phyloP scores from a whole-genome alignment of 208 protist species.

The Leptomonas seymouri region DNA sequence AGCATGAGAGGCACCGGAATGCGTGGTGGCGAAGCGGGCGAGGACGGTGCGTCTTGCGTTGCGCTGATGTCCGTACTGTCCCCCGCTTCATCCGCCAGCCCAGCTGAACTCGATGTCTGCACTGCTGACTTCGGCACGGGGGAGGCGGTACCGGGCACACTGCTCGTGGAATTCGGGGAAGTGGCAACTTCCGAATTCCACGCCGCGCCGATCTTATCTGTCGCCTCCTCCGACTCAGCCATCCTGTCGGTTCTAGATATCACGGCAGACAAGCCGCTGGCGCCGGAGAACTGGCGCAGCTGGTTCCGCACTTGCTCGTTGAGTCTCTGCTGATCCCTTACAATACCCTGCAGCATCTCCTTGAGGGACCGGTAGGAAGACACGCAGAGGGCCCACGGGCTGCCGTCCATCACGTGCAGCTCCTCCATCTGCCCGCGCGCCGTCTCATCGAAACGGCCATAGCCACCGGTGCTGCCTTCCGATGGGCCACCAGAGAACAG shows the following conservation, averaged over 20 bases:
- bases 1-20: conserved; percentile 48
- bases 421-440: conserved; percentile 80
- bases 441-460: conserved; percentile 47
- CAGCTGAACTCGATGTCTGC: not conserved
- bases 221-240: not conserved
- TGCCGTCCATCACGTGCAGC: conserved; percentile 87
- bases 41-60: not conserved
- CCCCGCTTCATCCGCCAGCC: not conserved
- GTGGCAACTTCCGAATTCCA: not conserved
- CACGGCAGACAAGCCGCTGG: conserved; percentile 26
- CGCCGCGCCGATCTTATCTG: not conserved
- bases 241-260: conserved; percentile 2
- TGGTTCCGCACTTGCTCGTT: conserved; percentile 65
- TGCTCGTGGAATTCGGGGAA: not conserved
- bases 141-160: not conserved
- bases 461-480: conserved; percentile 26
- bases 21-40: conserved; percentile 7
- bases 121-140: not conserved
- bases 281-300: conserved; percentile 39
- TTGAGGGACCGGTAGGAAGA: conserved; percentile 77
- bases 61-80: not conserved
- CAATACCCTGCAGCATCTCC: conserved; percentile 71
- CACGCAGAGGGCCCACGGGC: conserved; percentile 77
- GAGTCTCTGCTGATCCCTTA: conserved; percentile 62
- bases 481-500: conserved; percentile 51